Evolutionary conservation across 495 filamentous ascomycete genomes (phyloP).

Genomic region (Hypomontagnella submonticulosa): DNA sequence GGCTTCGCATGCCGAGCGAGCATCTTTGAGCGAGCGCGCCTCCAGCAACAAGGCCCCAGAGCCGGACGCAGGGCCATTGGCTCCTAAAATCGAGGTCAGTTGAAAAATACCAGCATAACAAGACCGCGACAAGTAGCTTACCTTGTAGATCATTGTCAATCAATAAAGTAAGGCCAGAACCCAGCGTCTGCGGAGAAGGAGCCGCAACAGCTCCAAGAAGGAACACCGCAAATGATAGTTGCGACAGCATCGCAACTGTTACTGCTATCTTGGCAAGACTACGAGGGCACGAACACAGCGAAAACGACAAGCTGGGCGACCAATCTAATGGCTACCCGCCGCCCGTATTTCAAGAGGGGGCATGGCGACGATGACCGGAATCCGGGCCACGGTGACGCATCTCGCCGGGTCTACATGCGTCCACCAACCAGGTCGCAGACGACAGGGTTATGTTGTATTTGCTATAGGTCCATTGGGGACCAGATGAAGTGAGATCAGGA

Average conservation of each 20-base stretch:
- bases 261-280: neutral
- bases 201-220: slow-evolving; percentile 33
- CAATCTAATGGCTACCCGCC: neutral
- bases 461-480: slow-evolving; percentile 5
- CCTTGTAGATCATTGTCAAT: slow-evolving; percentile 58
- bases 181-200: slow-evolving; percentile 51
- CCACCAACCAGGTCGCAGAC: slow-evolving; percentile 3
- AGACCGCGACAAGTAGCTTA: slow-evolving; percentile 15
- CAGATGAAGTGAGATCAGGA: slow-evolving; percentile 5
- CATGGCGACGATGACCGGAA: slow-evolving; percentile 9
- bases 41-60: slow-evolving; percentile 56
- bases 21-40: slow-evolving; percentile 41
- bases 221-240: slow-evolving; percentile 22
- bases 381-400: slow-evolving; percentile 1
- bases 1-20: slow-evolving; percentile 46
- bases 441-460: neutral
- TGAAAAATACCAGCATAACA: neutral
- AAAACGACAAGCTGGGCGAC: neutral
- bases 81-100: slow-evolving; percentile 44
- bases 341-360: neutral
- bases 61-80: slow-evolving; percentile 49
- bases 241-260: slow-evolving; percentile 17
- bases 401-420: neutral
- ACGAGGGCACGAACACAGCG: neutral
- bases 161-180: slow-evolving; percentile 52